Evolutionary conservation across 257 asterid species (phyloP).

Genomic region (Oldenlandia corymbosa): DNA sequence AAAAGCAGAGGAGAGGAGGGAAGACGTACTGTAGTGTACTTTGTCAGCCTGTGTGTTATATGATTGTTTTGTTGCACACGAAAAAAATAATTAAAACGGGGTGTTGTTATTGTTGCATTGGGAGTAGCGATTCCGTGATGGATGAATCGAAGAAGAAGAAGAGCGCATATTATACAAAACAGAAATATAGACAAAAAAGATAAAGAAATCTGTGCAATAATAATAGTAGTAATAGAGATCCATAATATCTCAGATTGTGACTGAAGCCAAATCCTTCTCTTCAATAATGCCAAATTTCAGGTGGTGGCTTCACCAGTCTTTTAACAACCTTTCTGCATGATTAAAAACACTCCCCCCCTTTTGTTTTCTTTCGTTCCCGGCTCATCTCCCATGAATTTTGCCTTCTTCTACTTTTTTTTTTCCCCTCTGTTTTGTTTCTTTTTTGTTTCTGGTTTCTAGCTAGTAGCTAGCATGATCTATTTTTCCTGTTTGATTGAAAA

Average conservation of each 20-base stretch:
- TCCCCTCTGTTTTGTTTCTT: neutral
- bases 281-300: conserved; percentile 21
- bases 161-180: neutral
- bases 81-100: conserved; percentile 1
- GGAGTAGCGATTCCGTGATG: neutral
- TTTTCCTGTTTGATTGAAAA: too few relatives aligned
- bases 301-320: conserved; percentile 9
- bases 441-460: neutral
- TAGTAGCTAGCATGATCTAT: too few relatives aligned
- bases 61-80: neutral
- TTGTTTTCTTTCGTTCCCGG: neutral
- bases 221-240: conserved; percentile 3
- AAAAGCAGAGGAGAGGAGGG: neutral
- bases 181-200: conserved; percentile 17
- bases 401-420: neutral
- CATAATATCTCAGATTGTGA: conserved; percentile 4
- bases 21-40: neutral
- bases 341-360: neutral
- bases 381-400: neutral
- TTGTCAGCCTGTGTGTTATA: neutral
- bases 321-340: conserved; percentile 9
- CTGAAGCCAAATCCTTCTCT: too few relatives aligned
- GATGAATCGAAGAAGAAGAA: neutral
- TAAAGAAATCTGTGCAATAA: conserved; percentile 19
- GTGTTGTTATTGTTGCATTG: neutral